Conservation (phyloP, 768 basidiomycete genomes). For the Pleurotus platypus region DNA sequence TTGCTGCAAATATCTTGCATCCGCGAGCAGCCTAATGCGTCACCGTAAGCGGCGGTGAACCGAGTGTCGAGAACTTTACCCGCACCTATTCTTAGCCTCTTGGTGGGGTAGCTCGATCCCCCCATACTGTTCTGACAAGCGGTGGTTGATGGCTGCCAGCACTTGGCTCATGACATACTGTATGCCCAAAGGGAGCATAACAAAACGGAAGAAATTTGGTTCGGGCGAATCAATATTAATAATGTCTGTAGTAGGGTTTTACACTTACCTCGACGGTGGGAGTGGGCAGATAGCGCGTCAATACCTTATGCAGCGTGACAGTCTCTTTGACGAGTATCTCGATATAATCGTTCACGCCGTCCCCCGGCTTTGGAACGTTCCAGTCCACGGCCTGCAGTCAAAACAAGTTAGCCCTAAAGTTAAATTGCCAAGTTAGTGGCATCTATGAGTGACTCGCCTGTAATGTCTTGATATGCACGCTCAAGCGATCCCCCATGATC, state of each 20-base stretch:
- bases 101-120: conserved; percentile 78
- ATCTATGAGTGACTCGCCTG: conserved; percentile 45
- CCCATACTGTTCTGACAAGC: conserved; percentile 82
- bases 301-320: conserved; percentile 90
- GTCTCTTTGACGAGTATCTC: conserved; percentile 93
- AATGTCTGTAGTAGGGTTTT: neutral
- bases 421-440: conserved; percentile 3
- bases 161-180: conserved; percentile 96
- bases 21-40: conserved; percentile 64
- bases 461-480: conserved; percentile 79
- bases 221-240: conserved; percentile 11
- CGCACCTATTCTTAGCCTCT: conserved; percentile 83
- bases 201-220: conserved; percentile 10
- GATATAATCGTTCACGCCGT: conserved; percentile 86
- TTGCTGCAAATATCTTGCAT: conserved; percentile 73
- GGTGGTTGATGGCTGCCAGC: conserved; percentile 88
- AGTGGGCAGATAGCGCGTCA: conserved; percentile 82
- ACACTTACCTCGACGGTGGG: conserved; percentile 76
- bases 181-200: conserved; percentile 13
- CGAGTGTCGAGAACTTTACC: conserved; percentile 2
- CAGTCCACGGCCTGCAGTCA: conserved; percentile 68
- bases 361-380: conserved; percentile 56
- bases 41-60: conserved; percentile 1
- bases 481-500: conserved; percentile 95
- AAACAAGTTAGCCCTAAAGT: neutral